Base-by-base conservation (phyloP, 2,329 filamentous ascomycete genomes). In the Hypoxylon sp. region DNA sequence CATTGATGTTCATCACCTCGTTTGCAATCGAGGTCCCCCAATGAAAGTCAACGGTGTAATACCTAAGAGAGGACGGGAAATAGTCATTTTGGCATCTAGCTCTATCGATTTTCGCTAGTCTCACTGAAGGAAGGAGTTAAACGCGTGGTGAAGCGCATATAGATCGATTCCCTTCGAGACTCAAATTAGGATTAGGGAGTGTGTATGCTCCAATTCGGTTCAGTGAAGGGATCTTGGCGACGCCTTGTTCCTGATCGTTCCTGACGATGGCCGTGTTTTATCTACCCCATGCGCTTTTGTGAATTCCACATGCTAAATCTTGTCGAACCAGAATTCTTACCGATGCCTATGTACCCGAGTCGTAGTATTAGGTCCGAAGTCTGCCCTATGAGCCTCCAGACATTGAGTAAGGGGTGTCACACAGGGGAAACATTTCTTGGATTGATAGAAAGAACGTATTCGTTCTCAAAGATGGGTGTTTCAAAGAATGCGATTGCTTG, bases 211-310 rank as follows among this genome's bases (percentile, higher is more conserved):
- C 59, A 56, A 21, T 36, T 63, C 57, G 13, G 43, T 28, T 58
- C 43, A 30, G 19, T 30, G 36, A 63, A 68, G 68, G 68, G 65
- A 63, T 68, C 65, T 68, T 63, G 56, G 68, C 65, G 10, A 43
- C 28, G 38, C 50, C 61, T 32, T 61, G 68, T 70, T 57, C 68
- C 68, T 70, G 68, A 63, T 45, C 19, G 61, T 67, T 63, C 62
- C 58, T 63, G 36, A 36, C 34, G 56, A 50, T 48, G 61, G 64
- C 68, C 65, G 51, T 62, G 48, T n/a, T 50, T 30, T 28, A 41
- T 32, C 41, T 48, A 38, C 28, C 30, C 23, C n/a, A n/a, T 13
- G 41, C 32, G 10, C 38, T 6, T 32, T 53, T 53, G 38, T 48
- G 25, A 60, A 46, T 10, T 23, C 50, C 14, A 50, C 30, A 43